Conservation (phyloP, 2,329 filamentous ascomycete species). For the Diaporthe sp. region DNA sequence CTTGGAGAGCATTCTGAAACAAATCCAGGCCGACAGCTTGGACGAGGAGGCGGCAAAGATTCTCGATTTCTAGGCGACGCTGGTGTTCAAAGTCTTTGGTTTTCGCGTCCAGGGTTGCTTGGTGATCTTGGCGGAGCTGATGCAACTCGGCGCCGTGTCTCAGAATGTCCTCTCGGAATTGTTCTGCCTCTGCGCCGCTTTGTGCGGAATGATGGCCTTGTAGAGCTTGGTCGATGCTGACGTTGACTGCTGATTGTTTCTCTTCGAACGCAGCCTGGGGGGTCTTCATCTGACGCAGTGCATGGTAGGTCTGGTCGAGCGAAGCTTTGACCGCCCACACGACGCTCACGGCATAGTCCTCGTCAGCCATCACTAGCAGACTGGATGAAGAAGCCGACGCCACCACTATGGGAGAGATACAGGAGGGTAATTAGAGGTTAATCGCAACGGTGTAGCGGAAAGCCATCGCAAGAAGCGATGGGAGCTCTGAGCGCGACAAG, state of each 20-base stretch:
- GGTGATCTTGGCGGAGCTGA: neutral
- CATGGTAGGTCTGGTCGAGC: neutral
- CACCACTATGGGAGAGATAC: neutral
- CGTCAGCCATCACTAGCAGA: neutral
- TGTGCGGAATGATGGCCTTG: neutral
- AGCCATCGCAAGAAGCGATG: neutral
- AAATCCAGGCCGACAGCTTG: neutral
- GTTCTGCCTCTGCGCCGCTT: neutral
- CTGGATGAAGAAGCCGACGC: neutral
- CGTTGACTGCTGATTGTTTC: neutral
- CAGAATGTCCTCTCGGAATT: neutral
- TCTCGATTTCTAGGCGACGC: neutral
- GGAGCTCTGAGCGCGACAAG: neutral
- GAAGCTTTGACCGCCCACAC: neutral
- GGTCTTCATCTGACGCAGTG: neutral
- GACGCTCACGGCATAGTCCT: neutral
- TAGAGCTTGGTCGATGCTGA: neutral
- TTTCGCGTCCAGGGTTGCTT: neutral
- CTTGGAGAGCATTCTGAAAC: neutral
- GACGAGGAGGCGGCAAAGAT: neutral
- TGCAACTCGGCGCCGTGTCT: neutral
- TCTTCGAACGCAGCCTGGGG: neutral
- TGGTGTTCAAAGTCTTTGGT: neutral
- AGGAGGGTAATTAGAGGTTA: neutral
- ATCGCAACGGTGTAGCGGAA: neutral